Conservation (phyloP, 192 early-diverging fungal genomes). For the Entophlyctis luteolus region DNA sequence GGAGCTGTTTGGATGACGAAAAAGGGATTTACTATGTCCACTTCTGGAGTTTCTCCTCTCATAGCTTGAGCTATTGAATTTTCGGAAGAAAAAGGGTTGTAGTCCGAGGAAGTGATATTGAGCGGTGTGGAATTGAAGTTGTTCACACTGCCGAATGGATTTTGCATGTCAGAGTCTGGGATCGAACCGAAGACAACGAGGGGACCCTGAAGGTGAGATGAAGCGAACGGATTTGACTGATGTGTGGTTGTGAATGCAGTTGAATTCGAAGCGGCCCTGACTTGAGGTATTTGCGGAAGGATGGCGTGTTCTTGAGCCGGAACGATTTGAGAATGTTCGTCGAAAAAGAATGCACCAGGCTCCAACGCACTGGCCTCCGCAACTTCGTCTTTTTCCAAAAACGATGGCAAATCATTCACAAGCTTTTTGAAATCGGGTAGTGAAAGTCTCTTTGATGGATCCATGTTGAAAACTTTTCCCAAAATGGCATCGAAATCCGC, state of each 20-base stretch:
- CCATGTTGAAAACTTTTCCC: conserved; percentile 13
- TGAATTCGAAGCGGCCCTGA: not conserved
- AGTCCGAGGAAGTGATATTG: conserved; percentile 18
- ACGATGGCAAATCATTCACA: conserved; percentile 10
- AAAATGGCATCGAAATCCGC: conserved; percentile 26
- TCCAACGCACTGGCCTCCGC: too few relatives aligned
- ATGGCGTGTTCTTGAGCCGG: not conserved
- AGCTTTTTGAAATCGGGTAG: conserved; percentile 19
- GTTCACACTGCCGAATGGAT: conserved; percentile 25
- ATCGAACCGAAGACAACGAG: conserved; percentile 24
- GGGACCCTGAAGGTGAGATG: conserved; percentile 19
- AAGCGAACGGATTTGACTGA: conserved; percentile 7
- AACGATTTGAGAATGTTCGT: not conserved
- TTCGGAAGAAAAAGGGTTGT: conserved; percentile 11
- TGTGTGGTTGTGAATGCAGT: not conserved
- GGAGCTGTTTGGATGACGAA: conserved; percentile 20
- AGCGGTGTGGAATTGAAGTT: not conserved
- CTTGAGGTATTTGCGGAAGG: not conserved
- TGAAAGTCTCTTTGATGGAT: conserved; percentile 16
- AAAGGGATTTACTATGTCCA: conserved; percentile 12
- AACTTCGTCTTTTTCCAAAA: conserved; percentile 14
- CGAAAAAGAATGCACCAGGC: too few relatives aligned
- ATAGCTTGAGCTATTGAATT: conserved; percentile 1
- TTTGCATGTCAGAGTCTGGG: conserved; percentile 10
- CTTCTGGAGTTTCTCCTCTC: not conserved